A percentile compares a stretch with the other conserved stretches of the same genome.
Evolutionary conservation across 225 moss, liverwort and hornwort species (phyloP).

Genomic region (Neckera pumila): DNA sequence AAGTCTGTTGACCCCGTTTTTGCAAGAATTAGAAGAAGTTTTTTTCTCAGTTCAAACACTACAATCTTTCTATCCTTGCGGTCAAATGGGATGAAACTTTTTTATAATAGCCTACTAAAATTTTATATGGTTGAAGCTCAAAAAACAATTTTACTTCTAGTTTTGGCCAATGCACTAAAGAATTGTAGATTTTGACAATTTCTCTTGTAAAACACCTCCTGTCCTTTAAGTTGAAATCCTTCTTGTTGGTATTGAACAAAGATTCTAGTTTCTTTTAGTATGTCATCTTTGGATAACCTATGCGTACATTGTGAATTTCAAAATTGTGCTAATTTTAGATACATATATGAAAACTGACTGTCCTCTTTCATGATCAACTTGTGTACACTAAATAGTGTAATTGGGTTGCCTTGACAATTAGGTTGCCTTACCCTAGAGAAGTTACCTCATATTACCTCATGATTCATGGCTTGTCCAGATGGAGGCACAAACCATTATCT

Average conservation of each 20-base stretch:
- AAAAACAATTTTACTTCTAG: neutral
- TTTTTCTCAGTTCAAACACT: too few species aligned
- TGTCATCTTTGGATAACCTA: neutral
- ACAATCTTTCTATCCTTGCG: neutral
- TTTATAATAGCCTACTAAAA: neutral
- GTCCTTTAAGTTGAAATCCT: fast-evolving
- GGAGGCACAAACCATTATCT: too few species aligned
- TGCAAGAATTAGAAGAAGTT: too few species aligned
- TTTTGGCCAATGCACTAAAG: neutral
- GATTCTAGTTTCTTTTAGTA: neutral
- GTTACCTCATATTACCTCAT: too few species aligned
- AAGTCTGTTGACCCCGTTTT: too few species aligned
- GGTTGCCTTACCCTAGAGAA: too few species aligned
- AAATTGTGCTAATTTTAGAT: neutral
- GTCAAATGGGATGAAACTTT: neutral
- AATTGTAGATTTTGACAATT: neutral
- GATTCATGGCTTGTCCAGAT: too few species aligned
- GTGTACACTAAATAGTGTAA: too few species aligned
- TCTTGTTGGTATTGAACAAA: neutral
- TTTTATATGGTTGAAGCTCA: fast-evolving
- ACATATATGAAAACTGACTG: neutral
- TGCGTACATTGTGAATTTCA: neutral
- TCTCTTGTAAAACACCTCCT: neutral
- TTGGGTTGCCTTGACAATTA: too few species aligned
- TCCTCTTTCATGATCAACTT: neutral